Evolutionary conservation across 2,329 filamentous ascomycete species (phyloP).

Genomic region (Microcyclosporella mali): DNA sequence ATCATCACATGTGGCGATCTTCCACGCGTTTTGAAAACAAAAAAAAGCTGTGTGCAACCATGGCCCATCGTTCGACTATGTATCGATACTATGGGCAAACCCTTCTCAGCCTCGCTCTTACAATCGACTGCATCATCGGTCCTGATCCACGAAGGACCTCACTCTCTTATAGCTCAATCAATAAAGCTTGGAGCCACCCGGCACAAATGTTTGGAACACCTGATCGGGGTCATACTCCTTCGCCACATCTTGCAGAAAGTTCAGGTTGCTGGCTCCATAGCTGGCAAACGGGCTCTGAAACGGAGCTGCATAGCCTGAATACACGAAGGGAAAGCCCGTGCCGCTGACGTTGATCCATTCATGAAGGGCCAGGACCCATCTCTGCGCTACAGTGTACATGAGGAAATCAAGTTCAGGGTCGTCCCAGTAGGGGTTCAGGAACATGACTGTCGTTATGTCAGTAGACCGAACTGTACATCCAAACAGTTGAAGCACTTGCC

Average conservation of each 20-base stretch:
- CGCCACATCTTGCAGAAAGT: conserved; percentile 5
- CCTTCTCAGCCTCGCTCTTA: too few relatives aligned
- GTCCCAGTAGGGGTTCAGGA: conserved; percentile 3
- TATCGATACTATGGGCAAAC: too few relatives aligned
- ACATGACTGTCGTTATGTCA: not conserved
- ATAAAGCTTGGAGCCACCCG: conserved; percentile 8
- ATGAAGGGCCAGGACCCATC: conserved; percentile 5
- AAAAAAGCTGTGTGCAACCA: too few relatives aligned
- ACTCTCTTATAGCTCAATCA: too few relatives aligned
- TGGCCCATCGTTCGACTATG: too few relatives aligned
- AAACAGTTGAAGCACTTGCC: conserved; percentile 3
- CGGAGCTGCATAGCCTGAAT: conserved; percentile 2
- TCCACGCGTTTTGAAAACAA: too few relatives aligned
- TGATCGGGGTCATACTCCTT: conserved; percentile 13
- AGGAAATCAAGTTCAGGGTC: conserved; percentile 4
- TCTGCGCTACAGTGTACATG: not conserved
- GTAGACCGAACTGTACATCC: not conserved
- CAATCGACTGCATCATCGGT: too few relatives aligned
- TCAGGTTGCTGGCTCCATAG: conserved; percentile 9
- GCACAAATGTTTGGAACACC: conserved; percentile 9
- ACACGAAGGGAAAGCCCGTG: conserved; percentile 1
- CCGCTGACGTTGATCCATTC: conserved; percentile 5
- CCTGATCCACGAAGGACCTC: too few relatives aligned
- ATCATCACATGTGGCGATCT: too few relatives aligned
- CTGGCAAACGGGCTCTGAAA: conserved; percentile 10